Base-by-base conservation (phyloP, 805 yeast genomes). In the Candida railenensis region DNA sequence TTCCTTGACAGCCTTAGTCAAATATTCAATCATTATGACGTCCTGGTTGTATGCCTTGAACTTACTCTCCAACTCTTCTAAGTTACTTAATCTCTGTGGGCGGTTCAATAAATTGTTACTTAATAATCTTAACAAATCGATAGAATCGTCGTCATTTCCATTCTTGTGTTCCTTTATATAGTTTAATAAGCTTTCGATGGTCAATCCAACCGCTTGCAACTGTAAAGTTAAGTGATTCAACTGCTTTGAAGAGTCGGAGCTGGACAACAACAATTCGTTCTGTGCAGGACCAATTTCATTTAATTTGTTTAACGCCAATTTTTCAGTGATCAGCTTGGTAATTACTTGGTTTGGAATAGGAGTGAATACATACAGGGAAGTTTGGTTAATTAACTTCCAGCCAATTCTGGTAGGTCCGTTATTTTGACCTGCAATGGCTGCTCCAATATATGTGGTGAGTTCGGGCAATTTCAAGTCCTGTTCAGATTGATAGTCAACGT, bases 1-100 rank as follows among this genome's bases (percentile, higher is more conserved):
- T 52, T 89, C 86, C 71, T 86, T 87, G 56, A 89, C 82, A 46
- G 94, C 87, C 54, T 85, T 82, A 47, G 96, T 85, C 66, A 89
- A 76, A 62, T 85, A 87, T 62, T 87, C 92, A 52, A 89, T 78
- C 82, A 89, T 80, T 50, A 87, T 74, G 37, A 89, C 82, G 58
- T 89, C 96, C 65, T 87, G 89, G 61, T 84, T 74, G 63, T 87
- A 90, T 33, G 79, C 75, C 61, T 80, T 81, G 74, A 88, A 82
- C 51, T 82, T 76, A 52, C 74, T 66, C 59, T 79, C 81, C 56
- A 86, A 73, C 43, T 75, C 74, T 39, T 77, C 80, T 51, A 74
- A 56, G 51, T 79, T 74, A 50, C 74, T 62, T 47, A 81, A 74
- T 48, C 74, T 70, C 51, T 69, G 67, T 18, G 83, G 79, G 55